Percentiles rank a stretch among this genome's conserved stretches.
Evolutionary conservation across 768 basidiomycete species (phyloP).

Genomic region (Lactifluus pinguis): DNA sequence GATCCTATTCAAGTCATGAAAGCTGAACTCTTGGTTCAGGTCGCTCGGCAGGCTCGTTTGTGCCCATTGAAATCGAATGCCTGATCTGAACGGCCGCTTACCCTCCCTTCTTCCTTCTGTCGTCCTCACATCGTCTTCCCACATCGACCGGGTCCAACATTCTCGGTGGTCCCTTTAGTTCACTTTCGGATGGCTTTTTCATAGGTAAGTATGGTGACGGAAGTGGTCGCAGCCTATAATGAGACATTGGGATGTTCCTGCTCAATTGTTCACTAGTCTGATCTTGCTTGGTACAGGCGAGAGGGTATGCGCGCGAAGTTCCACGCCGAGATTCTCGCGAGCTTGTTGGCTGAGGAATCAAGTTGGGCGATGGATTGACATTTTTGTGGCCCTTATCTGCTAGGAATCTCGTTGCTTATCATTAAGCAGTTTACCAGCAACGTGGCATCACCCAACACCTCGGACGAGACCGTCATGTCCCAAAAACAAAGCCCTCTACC

Average conservation of each 20-base stretch:
- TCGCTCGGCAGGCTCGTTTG: no score
- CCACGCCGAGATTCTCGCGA: conserved; percentile 48
- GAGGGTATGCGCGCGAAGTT: conserved; percentile 14
- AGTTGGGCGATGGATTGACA: neutral
- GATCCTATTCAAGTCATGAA: no score
- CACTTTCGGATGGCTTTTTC: conserved; percentile 43
- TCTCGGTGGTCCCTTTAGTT: conserved; percentile 72
- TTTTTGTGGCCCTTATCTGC: conserved; percentile 38
- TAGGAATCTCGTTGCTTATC: conserved; percentile 28
- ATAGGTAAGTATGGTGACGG: conserved; percentile 93
- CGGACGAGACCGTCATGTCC: neutral
- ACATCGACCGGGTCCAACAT: conserved; percentile 66
- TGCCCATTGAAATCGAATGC: conserved; percentile 67
- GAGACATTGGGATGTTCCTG: conserved; percentile 66
- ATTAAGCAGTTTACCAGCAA: neutral
- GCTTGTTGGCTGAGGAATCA: neutral
- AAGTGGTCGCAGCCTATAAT: conserved; percentile 72
- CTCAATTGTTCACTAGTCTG: conserved; percentile 81
- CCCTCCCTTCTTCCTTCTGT: neutral
- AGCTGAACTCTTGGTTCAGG: conserved; percentile 33
- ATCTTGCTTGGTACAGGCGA: no score
- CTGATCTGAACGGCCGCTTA: no score
- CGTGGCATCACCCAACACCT: neutral
- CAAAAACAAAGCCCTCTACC: neutral
- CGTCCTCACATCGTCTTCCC: no score